Conservation (phyloP, 106 monocot genomes). For the Dioscorea alata region DNA sequence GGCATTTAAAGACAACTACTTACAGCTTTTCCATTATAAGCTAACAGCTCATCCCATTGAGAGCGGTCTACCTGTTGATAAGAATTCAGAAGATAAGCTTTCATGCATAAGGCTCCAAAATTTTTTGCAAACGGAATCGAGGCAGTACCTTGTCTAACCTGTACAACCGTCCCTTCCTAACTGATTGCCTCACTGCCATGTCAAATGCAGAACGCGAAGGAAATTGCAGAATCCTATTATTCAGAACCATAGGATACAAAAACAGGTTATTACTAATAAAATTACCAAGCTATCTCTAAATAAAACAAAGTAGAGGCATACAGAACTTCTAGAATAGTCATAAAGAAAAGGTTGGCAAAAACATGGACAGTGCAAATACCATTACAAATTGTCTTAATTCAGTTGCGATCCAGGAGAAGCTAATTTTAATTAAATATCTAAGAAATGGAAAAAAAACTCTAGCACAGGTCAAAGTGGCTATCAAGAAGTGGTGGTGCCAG, state of each 20-base stretch:
- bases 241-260: background rate
- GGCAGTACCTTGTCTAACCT: conserved; percentile 47
- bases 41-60: conserved; percentile 34
- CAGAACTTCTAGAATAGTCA: background rate
- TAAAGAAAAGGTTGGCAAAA: background rate
- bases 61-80: conserved; percentile 34
- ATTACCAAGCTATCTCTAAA: background rate
- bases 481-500: too few species aligned
- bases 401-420: too few species aligned
- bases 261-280: background rate
- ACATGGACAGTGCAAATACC: background rate
- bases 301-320: background rate
- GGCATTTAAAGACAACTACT: conserved; percentile 21
- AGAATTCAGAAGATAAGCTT: background rate
- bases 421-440: too few species aligned
- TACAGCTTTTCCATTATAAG: conserved; percentile 61
- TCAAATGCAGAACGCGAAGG: conserved; percentile 41
- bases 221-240: conserved; percentile 50
- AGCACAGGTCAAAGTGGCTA: too few species aligned
- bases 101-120: too few species aligned
- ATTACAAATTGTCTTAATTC: too few species aligned
- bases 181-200: conserved; percentile 23
- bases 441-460: too few species aligned
- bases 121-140: too few species aligned
- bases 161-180: conserved; percentile 46